Conservation (phyloP, 441 rosid genomes). For the Jatropha multifida region DNA sequence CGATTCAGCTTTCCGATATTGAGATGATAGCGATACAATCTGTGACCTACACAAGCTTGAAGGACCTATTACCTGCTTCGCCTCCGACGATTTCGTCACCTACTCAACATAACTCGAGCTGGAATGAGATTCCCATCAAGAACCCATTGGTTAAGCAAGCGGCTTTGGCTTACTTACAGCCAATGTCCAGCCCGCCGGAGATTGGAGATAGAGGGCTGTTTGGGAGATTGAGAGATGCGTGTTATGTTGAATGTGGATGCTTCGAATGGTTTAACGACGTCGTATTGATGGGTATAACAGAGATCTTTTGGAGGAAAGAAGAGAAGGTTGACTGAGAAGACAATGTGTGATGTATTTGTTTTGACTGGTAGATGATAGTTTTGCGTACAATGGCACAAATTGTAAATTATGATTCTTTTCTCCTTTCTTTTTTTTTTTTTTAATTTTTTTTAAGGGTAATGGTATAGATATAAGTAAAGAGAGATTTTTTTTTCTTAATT, state of each 20-base stretch:
- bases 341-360: not conserved
- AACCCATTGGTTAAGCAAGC: slow-evolving; percentile 68
- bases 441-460: too few species aligned
- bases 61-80: slow-evolving; percentile 42
- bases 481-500: not conserved
- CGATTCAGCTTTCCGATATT: slow-evolving; percentile 30
- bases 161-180: slow-evolving; percentile 62
- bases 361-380: slow-evolving; percentile 43
- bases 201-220: slow-evolving; percentile 32
- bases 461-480: not conserved
- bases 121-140: slow-evolving; percentile 54
- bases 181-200: slow-evolving; percentile 40
- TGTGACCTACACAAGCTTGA: slow-evolving; percentile 50
- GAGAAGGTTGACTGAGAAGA: slow-evolving; percentile 28
- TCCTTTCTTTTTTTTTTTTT: not conserved
- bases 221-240: slow-evolving; percentile 29
- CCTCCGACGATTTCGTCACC: slow-evolving; percentile 30
- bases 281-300: slow-evolving; percentile 25
- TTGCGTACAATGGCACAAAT: not conserved
- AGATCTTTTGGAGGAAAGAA: slow-evolving; percentile 15
- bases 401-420: slow-evolving; percentile 26
- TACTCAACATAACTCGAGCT: slow-evolving; percentile 38
- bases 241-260: slow-evolving; percentile 39
- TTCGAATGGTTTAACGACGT: slow-evolving; percentile 39
- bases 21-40: slow-evolving; percentile 41